A percentile compares a stretch with the other conserved stretches of the same genome.
Evolutionary conservation across 306 rosid species (phyloP).

Genomic region (Cucurbita maxima): DNA sequence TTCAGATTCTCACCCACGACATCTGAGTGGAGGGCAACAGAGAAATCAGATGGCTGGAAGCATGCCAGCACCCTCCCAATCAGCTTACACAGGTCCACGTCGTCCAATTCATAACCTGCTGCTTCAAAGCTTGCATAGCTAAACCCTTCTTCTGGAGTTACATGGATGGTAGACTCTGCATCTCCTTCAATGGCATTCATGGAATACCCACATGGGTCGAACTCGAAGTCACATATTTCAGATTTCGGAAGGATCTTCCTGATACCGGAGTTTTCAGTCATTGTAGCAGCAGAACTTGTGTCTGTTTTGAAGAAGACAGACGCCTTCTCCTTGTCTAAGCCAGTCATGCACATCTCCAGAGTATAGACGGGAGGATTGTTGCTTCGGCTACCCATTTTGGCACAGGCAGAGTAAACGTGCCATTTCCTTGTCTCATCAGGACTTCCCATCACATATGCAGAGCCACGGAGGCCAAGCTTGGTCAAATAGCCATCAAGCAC

Average conservation of each 20-base stretch:
- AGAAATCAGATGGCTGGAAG: constrained; percentile 68
- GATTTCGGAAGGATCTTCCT: constrained; percentile 66
- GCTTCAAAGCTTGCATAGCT: constrained; percentile 94
- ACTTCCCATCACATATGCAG: constrained; percentile 57
- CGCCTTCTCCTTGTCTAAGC: constrained; percentile 51
- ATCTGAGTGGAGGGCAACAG: constrained; percentile 56
- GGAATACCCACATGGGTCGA: constrained; percentile 92
- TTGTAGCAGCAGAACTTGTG: constrained; percentile 32
- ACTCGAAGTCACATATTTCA: constrained; percentile 75
- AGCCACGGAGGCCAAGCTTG: constrained; percentile 52
- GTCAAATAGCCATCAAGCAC: constrained; percentile 59
- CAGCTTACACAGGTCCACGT: constrained; percentile 26
- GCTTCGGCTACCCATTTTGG: constrained; percentile 15
- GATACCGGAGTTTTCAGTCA: constrained; percentile 71
- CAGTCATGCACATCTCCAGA: constrained; percentile 93
- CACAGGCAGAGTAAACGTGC: constrained; percentile 78
- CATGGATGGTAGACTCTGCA: constrained; percentile 81
- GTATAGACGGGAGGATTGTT: constrained; percentile 39
- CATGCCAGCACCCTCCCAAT: constrained; percentile 62
- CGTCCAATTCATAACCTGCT: constrained; percentile 47
- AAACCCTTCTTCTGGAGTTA: constrained; percentile 94
- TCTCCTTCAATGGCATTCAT: constrained; percentile 77
- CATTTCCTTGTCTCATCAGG: constrained; percentile 44
- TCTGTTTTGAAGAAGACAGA: constrained; percentile 53
- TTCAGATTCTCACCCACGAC: constrained; percentile 13